Evolutionary conservation across 176 grass and related monocot species (phyloP), one percentile per base, ranked within the genome.

Genomic region (Oryza meridionalis): DNA sequence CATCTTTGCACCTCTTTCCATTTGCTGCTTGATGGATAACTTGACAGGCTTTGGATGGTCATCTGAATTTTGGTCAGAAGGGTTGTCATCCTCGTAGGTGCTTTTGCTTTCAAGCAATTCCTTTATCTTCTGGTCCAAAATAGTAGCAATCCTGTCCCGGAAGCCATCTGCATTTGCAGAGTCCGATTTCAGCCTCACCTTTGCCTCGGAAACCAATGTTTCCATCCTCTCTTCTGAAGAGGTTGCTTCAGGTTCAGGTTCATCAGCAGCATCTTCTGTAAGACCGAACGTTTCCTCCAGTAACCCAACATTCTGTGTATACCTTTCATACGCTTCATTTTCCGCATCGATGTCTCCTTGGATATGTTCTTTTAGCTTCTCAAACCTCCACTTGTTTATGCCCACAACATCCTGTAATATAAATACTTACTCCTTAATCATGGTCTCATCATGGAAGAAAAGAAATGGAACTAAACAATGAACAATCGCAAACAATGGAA

Each of bases 241-340:
- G 77, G 33, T 64, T 33, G 69, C 21, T 84, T 82, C 87, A 72
- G 74, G 26, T 84, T 81, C 84, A 50, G 58, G n/a, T 77, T 88
- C 87, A 66, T 37, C 59, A 43, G 73, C 51, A 67, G 74, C 32
- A 76, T 67, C 72, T 69, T 92, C 86, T 7, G 44, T 51, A 33
- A 82, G 62, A 50, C 77, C 88, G 84, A 98, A 94, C 50, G 84
- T 82, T 92, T 99, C 93, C 89, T 96, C 91, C 16, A 99, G 86
- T 61, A 95, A 77, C n/a, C 73, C 71, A 25, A 94, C 86, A 81
- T 93, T 93, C 55, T 88, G 85, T 77, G 87, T 88, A 35, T 98
- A 98, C 25, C 93, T 92, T 43, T 98, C 89, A 64, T 89, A 94
- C 78, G 92, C 90, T 85, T 97, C 96, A 87, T 89, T 90, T 84